Conservation (phyloP, 2,329 filamentous ascomycete genomes). For the Sporothrix schenckii region DNA sequence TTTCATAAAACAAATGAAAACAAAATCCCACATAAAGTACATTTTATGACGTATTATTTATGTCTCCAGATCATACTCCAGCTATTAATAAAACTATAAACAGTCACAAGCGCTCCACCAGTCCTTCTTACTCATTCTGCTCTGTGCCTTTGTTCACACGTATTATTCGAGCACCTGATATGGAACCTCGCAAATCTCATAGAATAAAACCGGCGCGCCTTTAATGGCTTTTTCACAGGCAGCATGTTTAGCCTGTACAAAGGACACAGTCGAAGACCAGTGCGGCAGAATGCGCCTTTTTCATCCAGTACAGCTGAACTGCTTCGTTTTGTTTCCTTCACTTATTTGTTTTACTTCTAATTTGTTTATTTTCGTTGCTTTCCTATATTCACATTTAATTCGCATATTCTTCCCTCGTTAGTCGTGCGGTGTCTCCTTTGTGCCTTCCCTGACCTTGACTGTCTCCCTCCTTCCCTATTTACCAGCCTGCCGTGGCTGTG, state of each 20-base stretch:
- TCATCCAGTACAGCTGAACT: background rate
- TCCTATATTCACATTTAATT: background rate
- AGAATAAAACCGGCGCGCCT: background rate
- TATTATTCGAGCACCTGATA: background rate
- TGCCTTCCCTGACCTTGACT: background rate
- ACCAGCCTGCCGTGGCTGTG: conserved; percentile 12
- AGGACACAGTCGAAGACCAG: background rate
- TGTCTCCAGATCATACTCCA: too few relatives aligned
- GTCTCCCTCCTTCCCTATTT: background rate
- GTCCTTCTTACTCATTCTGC: background rate
- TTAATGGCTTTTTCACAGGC: conserved; percentile 1
- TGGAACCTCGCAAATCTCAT: background rate
- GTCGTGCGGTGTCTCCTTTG: background rate
- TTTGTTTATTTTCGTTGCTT: background rate
- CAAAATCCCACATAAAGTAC: background rate
- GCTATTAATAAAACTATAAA: too few relatives aligned
- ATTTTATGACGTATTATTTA: too few relatives aligned
- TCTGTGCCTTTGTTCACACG: background rate
- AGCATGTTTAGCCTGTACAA: conserved; percentile 15
- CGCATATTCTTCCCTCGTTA: background rate
- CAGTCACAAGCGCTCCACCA: too few relatives aligned
- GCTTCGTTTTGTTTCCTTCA: background rate
- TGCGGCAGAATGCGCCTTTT: conserved; percentile 15
- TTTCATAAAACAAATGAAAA: background rate
- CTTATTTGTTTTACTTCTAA: background rate